These are phyloP conservation scores for Luffa acutangula DNA, from an alignment of 306 rosid species.

Conservation along the genomic window DNA sequence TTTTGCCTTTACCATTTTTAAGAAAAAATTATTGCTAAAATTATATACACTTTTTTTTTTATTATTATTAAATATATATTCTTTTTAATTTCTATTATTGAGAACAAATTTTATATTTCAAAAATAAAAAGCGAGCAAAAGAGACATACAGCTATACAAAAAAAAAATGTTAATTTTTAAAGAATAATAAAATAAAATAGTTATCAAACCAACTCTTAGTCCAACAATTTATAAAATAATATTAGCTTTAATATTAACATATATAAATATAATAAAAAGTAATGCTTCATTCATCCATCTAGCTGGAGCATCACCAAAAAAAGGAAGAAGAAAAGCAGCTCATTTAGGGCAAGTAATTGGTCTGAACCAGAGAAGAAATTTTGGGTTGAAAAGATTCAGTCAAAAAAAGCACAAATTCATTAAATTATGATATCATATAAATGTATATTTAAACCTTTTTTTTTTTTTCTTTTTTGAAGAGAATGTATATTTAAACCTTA, in stretches of 20 bases:
- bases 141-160: too few relatives aligned
- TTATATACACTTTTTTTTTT: too few relatives aligned
- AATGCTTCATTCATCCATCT: not conserved
- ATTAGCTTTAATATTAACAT: not conserved
- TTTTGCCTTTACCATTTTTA: too few relatives aligned
- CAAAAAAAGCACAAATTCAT: not conserved
- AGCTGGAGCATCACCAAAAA: not conserved
- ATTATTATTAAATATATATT: too few relatives aligned
- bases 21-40: too few relatives aligned
- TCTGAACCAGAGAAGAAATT: not conserved
- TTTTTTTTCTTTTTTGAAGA: too few relatives aligned
- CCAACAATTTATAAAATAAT: not conserved
- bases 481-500: not conserved
- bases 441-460: not conserved
- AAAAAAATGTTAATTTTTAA: too few relatives aligned
- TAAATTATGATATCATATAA: not conserved
- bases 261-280: not conserved
- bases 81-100: too few relatives aligned
- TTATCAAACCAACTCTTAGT: not conserved
- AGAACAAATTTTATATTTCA: too few relatives aligned
- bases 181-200: not conserved
- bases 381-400: not conserved
- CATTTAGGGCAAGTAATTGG: not conserved
- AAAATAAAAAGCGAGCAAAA: too few relatives aligned
- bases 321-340: not conserved